Conservation (phyloP, 1,284 basidiomycete genomes). For the Papiliotrema flavescens region DNA sequence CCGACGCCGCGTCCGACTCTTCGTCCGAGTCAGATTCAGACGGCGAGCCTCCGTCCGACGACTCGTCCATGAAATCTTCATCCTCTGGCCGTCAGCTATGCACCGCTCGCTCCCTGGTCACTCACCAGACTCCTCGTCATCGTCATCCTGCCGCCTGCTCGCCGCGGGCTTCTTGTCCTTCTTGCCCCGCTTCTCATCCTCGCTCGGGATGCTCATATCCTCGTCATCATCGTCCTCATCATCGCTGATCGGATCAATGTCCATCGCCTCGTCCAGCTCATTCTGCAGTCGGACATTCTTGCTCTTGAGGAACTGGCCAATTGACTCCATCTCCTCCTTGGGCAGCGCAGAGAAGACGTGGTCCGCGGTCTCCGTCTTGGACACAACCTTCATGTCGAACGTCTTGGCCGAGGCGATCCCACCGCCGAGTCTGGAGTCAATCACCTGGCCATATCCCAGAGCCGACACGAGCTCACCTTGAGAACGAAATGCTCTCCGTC, state of each 20-base stretch:
- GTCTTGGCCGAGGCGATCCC: conserved; percentile 85
- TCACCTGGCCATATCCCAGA: not conserved
- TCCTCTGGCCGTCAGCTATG: conserved; percentile 51
- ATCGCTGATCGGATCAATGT: conserved; percentile 66
- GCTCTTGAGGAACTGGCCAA: conserved; percentile 77
- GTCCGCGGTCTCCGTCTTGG: conserved; percentile 70
- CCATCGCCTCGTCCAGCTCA: conserved; percentile 86
- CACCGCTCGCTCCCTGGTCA: conserved; percentile 6
- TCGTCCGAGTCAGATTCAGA: conserved; percentile 67
- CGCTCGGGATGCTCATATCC: conserved; percentile 50
- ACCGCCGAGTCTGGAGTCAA: conserved; percentile 65
- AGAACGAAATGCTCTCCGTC: conserved; percentile 88
- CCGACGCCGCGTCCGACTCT: conserved; percentile 59
- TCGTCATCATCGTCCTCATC: conserved; percentile 62
- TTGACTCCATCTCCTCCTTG: conserved; percentile 89
- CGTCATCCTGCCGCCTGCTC: conserved; percentile 55
- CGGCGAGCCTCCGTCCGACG: conserved; percentile 78
- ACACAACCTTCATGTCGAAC: conserved; percentile 89
- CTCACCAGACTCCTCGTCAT: conserved; percentile 78
- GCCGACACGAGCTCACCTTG: conserved; percentile 55
- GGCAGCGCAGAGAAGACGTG: conserved; percentile 89
- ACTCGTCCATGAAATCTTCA: conserved; percentile 85
- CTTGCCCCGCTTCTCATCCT: conserved; percentile 37
- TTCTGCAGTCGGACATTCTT: conserved; percentile 95
- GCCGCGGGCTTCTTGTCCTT: conserved; percentile 46